Percentiles rank a stretch among this genome's conserved stretches.
Conservation (phyloP, 2,329 filamentous ascomycete species). For the Aspergillus pseudoglaucus region DNA sequence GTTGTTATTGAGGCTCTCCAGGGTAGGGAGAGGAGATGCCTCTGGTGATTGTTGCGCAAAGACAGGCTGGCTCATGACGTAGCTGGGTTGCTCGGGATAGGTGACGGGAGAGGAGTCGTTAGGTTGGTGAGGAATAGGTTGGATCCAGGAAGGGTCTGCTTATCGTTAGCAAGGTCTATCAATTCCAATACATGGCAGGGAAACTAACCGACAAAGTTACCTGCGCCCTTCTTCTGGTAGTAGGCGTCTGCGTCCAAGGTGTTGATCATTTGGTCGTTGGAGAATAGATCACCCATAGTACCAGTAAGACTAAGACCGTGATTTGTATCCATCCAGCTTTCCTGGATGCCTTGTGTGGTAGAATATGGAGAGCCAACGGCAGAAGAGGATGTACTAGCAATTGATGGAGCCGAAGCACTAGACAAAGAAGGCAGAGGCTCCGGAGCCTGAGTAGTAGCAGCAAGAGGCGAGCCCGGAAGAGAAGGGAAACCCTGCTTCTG, state of each 20-base stretch:
- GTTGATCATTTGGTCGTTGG: slow-evolving; percentile 45
- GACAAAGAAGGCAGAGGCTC: slow-evolving; percentile 52
- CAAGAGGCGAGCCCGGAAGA: slow-evolving; percentile 18
- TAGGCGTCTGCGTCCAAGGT: slow-evolving; percentile 40
- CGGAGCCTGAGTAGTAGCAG: slow-evolving; percentile 21
- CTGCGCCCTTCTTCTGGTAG: slow-evolving; percentile 38
- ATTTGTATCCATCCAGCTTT: slow-evolving; percentile 52
- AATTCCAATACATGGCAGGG: neutral
- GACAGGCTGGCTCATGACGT: slow-evolving; percentile 13
- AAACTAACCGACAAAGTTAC: slow-evolving; percentile 29
- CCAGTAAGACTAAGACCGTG: slow-evolving; percentile 55
- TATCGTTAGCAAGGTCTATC: slow-evolving; percentile 1
- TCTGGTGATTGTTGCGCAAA: slow-evolving; percentile 24
- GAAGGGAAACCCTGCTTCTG: slow-evolving; percentile 21
- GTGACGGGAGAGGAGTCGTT: slow-evolving; percentile 26
- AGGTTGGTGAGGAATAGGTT: slow-evolving; percentile 38
- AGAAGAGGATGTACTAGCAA: slow-evolving; percentile 54
- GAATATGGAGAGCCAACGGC: slow-evolving; percentile 63
- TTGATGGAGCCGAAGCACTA: slow-evolving; percentile 55
- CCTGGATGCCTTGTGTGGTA: slow-evolving; percentile 51
- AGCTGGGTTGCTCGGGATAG: slow-evolving; percentile 29
- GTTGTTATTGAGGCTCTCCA: slow-evolving; percentile 8
- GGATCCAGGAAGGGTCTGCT: slow-evolving; percentile 54
- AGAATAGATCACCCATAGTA: slow-evolving; percentile 58
- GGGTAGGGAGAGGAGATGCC: slow-evolving; percentile 27